Evolutionary conservation across 2,329 filamentous ascomycete genomes (phyloP), one percentile per base, ranked within the genome.

Genomic region (Hypoxylon sp.): DNA sequence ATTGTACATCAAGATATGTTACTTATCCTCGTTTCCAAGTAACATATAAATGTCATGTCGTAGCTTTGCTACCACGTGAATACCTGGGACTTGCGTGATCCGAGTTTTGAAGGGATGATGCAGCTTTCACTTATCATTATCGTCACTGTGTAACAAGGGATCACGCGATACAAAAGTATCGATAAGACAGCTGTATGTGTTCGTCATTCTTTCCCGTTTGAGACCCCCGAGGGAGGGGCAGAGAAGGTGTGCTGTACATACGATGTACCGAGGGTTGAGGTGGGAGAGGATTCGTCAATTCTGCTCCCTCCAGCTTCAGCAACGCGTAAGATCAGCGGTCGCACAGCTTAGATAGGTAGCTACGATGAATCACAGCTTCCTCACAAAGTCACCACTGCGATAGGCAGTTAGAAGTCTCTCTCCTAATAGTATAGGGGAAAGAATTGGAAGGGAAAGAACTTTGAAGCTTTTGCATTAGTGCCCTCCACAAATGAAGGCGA

Each of bases 211-310:
- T 61, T 58, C 52, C 31, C 33, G 31, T 42, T 61, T 26, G 24
- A 61, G 39, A 54, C 50, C 17, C 17, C 31, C 37, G 48, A 39
- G 63, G 52, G 63, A 69, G 63, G 67, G 63, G 67, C 35, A 66
- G 22, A 65, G 29, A 31, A 31, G 55, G 59, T 69, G 42, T 62
- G 58, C 63, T 44, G 55, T 59, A 59, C 66, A 48, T 65, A 53
- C n/a, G 24, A 47, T 58, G 33, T 51, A 57, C 54, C 55, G 59
- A 58, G n/a, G 39, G 39, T 33, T 26, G 50, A 65, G 46, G 54
- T 44, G 61, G 51, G 55, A 63, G 50, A 53, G 67, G 71, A 73
- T 73, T 73, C 71, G 71, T 59, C 67, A 72, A 71, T 73, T 69
- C 9, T 44, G 17, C 39, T 22, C 61, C 59, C 52, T 51, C 8